phyloP scores from a whole-genome alignment of 2,329 filamentous ascomycete species.

The Verticillium zaregamsianum region DNA sequence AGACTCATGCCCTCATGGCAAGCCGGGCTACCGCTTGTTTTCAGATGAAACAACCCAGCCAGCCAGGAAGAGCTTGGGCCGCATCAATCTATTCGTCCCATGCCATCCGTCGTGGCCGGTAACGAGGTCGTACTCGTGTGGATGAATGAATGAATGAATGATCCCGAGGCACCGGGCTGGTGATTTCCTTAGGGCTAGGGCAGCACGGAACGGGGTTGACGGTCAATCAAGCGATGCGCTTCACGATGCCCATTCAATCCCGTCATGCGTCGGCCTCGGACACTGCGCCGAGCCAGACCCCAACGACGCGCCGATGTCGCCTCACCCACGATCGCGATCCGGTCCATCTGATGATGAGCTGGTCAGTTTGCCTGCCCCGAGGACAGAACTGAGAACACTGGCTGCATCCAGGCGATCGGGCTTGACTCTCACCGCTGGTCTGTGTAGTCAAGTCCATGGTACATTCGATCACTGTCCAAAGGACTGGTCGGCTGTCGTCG shows the following conservation, averaged over 20 bases:
- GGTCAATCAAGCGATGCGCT: neutral
- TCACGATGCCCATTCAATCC: neutral
- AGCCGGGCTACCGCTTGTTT: neutral
- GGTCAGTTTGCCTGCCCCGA: neutral
- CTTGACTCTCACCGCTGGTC: neutral
- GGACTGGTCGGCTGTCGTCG: neutral
- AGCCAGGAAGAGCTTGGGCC: neutral
- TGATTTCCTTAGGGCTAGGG: neutral
- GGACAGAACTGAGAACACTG: neutral
- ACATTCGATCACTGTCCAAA: neutral
- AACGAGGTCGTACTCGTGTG: neutral
- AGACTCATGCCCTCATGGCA: neutral
- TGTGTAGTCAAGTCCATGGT: neutral
- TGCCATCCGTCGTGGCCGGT: neutral
- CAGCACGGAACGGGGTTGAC: neutral
- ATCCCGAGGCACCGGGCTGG: neutral
- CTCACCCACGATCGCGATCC: neutral
- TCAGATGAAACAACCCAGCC: neutral
- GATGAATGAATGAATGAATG: neutral
- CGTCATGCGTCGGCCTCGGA: neutral
- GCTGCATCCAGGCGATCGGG: neutral
- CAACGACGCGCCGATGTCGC: neutral
- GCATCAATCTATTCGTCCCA: neutral
- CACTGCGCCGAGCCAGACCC: neutral
- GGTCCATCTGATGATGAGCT: neutral